Evolutionary conservation across 129 eudicot species (phyloP).

Genomic region (Rutidosis leptorrhynchoides): DNA sequence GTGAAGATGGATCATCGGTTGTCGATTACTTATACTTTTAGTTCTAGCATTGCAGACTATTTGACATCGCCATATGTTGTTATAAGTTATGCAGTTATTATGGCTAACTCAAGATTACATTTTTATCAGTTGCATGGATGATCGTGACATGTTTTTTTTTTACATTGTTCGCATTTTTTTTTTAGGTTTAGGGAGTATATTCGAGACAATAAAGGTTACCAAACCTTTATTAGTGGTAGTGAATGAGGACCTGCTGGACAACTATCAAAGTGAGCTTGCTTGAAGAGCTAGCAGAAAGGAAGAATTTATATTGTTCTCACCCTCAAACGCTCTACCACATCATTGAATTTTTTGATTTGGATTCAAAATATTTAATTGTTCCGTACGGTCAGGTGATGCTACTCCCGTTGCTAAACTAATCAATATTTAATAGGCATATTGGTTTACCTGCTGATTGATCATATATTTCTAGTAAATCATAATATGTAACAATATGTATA

Average conservation of each 20-base stretch:
- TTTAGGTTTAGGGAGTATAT: constrained; percentile 94
- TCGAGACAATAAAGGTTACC: constrained; percentile 65
- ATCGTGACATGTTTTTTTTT: background rate
- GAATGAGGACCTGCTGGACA: constrained; percentile 94
- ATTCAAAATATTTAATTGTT: constrained; percentile 48
- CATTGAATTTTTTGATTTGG: constrained; percentile 39
- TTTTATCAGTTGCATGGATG: background rate
- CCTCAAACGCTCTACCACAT: constrained; percentile 69
- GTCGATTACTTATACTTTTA: constrained; percentile 86
- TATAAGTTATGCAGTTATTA: constrained; percentile 90
- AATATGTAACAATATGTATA: constrained; percentile 1
- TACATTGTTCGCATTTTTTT: background rate
- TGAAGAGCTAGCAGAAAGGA: constrained; percentile 87
- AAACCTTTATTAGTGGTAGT: constrained; percentile 87
- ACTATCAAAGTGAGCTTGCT: constrained; percentile 95
- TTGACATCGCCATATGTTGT: constrained; percentile 84
- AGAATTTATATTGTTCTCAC: constrained; percentile 70
- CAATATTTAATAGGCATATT: constrained; percentile 54
- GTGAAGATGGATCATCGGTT: constrained; percentile 57
- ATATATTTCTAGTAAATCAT: background rate
- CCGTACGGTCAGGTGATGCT: constrained; percentile 82
- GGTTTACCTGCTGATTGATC: constrained; percentile 70
- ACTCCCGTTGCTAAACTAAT: constrained; percentile 80
- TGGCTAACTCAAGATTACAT: background rate
- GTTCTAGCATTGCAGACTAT: constrained; percentile 79